Evolutionary conservation across 768 basidiomycete genomes (phyloP), one percentile per base, ranked within the genome.

Genomic region (Leccinum boreale): DNA sequence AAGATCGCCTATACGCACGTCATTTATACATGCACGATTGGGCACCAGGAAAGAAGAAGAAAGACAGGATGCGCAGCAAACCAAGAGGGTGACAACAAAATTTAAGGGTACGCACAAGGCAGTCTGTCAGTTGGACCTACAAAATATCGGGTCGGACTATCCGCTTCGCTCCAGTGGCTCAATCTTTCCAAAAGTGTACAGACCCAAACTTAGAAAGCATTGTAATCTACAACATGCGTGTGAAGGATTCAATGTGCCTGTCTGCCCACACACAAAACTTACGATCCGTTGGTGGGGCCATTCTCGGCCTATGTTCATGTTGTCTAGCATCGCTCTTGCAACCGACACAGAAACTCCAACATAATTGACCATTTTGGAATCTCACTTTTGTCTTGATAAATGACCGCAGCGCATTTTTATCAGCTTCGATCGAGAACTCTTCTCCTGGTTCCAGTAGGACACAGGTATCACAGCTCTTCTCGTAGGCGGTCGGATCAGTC

Each of bases 131-230:
- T 5, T 53, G 68, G 63, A 70, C 68, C 67, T 53, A 69, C 67
- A 61, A 59, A 56, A 0, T 26, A 45, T 47, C 15, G 47, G 17
- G 56, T 64, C 49, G 35, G 60, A 52, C 33, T 28, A 52, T 23
- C 31, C 47, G 60, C 62, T 47, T 60, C 12, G 51, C 36, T 46
- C 45, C 36, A 33, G 15, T 1, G 59, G 59, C 52, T 33, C 59
- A 44, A 53, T 17, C 17, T 5, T 70, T 55, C 67, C 68, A 61
- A 70, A 68, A 57, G 17, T 9, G 59, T 58, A 67, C 57, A 53
- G 50, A 42, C 23, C 23, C 5, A 14, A 33, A 51, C 42, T 29
- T 48, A 12, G 31, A 52, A 3, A 19, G 47, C 24, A 7, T 58
- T 53, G 60, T 52, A 52, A 35, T 42, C 29, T 55, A 57, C 46